A percentile compares a stretch with the other conserved stretches of the same genome.
Evolutionary conservation across 129 eudicot species (phyloP).

Genomic region (Tanacetum coccineum): DNA sequence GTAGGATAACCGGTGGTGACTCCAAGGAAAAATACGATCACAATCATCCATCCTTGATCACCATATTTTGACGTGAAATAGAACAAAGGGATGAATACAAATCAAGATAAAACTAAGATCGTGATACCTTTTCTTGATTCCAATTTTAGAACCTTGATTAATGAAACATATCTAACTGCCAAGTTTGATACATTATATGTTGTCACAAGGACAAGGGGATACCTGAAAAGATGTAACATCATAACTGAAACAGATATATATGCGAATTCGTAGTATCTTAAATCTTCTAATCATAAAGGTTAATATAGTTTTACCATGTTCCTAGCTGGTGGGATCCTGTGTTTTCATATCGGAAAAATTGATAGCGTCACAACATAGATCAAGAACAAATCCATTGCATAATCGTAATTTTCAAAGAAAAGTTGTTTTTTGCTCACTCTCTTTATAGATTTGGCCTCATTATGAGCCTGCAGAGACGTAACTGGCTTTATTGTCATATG

Average conservation of each 20-base stretch:
- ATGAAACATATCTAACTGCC: constrained; percentile 53
- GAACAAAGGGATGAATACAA: constrained; percentile 56
- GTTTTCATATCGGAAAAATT: constrained; percentile 67
- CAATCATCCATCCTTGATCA: constrained; percentile 71
- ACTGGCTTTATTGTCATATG: too few relatives aligned
- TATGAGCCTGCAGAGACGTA: constrained; percentile 29
- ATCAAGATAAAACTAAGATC: constrained; percentile 40
- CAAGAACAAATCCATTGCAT: constrained; percentile 45
- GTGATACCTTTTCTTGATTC: constrained; percentile 48
- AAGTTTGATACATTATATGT: constrained; percentile 60
- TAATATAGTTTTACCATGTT: constrained; percentile 42
- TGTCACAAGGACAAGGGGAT: constrained; percentile 58
- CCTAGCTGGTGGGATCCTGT: constrained; percentile 67
- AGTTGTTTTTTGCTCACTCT: constrained; percentile 50
- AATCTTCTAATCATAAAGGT: too few relatives aligned
- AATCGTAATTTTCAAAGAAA: constrained; percentile 49
- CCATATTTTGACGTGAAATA: constrained; percentile 71
- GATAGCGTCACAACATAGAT: constrained; percentile 63
- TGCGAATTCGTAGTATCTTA: too few relatives aligned
- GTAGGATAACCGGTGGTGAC: constrained; percentile 66
- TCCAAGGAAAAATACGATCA: constrained; percentile 52
- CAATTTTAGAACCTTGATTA: constrained; percentile 37
- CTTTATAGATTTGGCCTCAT: constrained; percentile 22
- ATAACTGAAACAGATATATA: neutral
- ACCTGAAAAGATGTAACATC: constrained; percentile 32